Evolutionary conservation across 768 basidiomycete genomes (phyloP), one percentile per base, ranked within the genome.

Genomic region (Suillus alpinus): DNA sequence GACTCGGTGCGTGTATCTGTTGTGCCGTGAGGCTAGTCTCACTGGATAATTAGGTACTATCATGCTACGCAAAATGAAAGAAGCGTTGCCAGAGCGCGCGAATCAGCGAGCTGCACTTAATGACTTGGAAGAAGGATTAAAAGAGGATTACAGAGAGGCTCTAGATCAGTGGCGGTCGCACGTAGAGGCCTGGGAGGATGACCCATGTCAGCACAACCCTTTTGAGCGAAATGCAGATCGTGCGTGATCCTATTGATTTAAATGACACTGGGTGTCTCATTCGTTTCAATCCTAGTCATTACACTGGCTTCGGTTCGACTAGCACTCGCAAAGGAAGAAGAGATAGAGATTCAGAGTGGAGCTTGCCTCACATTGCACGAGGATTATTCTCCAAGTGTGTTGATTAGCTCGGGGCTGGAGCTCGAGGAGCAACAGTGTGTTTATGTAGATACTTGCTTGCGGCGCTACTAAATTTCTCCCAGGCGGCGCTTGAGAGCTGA

Each of bases 111-210:
- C 63, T 62, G 34, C 63, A 62, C 2, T 68, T 39, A 49, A 58
- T 46, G 26, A 74, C 74, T 36, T 74, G 62, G 65, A 41, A 47
- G 47, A 70, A 68, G 50, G 59, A 1, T 9, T 41, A 3, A n/a
- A 41, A 4, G 40, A 41, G 2, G 40, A 41, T 1, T 41, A 41
- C 8, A 3, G 40, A 1, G 40, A 9, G 2, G 8, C 9, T 41
- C 6, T 41, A 4, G 3, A 41, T 8, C 40, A 41, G 3, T 41
- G 40, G 40, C 2, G 18, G 8, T 9, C 1, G 18, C 40, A 41
- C 1, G 40, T 41, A 9, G 40, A 41, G 40, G 40, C 40, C 2
- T 41, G 40, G 40, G 40, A 41, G 8, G 8, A 41, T 9, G 40
- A 41, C 8, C 40, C 2, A 2, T 2, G 3, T 41, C 40, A 41